phyloP scores from a whole-genome alignment of 768 basidiomycete genomes.

The Hydnomerulius pinastri region DNA sequence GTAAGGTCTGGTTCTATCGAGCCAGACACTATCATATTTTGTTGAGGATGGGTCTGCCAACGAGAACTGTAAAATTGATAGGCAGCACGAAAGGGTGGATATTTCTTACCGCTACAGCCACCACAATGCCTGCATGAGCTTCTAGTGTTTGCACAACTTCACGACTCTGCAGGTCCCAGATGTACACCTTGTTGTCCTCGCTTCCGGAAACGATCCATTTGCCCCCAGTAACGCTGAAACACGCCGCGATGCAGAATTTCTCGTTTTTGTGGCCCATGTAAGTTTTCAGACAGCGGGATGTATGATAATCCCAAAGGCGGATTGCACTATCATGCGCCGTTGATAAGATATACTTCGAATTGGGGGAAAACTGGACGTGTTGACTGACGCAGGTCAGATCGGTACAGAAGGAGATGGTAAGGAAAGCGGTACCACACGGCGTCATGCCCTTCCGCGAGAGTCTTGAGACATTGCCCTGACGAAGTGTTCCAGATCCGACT shows the following conservation, averaged over 20 bases:
- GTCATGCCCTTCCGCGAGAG: constrained; percentile 86
- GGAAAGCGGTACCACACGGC: constrained; percentile 63
- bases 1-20: constrained; percentile 82
- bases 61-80: neutral
- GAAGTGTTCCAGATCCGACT: constrained; percentile 96
- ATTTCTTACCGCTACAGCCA: constrained; percentile 77
- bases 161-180: constrained; percentile 91
- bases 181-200: constrained; percentile 86
- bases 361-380: constrained; percentile 93
- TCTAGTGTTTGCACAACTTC: constrained; percentile 80
- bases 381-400: constrained; percentile 49
- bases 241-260: constrained; percentile 82
- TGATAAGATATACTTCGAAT: constrained; percentile 92
- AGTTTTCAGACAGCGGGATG: constrained; percentile 87
- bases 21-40: constrained; percentile 87
- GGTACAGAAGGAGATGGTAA: neutral
- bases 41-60: constrained; percentile 75
- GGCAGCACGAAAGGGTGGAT: neutral
- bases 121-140: constrained; percentile 76
- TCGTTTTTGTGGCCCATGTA: constrained; percentile 82
- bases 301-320: constrained; percentile 94
- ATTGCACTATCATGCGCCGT: constrained; percentile 93
- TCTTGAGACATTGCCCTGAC: constrained; percentile 94
- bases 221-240: constrained; percentile 82
- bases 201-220: constrained; percentile 92